Percentiles rank a stretch among this genome's conserved stretches.
Conservation (phyloP, 2,329 filamentous ascomycete species). For the Blastomyces parvus region DNA sequence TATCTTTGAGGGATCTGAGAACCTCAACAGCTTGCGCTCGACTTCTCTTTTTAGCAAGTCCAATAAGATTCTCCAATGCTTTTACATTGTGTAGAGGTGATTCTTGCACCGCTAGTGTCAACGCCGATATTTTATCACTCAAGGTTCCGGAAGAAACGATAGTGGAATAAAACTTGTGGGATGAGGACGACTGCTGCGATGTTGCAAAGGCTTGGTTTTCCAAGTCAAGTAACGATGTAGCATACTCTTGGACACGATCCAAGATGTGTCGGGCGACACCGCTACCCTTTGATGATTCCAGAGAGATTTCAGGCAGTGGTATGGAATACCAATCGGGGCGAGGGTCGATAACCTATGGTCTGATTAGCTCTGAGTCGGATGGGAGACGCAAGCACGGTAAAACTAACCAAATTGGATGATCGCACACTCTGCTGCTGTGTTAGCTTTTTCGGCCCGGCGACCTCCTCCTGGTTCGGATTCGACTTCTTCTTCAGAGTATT, state of each 20-base stretch:
- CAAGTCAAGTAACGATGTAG: constrained; percentile 61
- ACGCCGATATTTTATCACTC: constrained; percentile 89
- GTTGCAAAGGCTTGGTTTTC: constrained; percentile 68
- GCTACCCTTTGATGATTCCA: constrained; percentile 37
- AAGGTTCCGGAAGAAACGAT: constrained; percentile 96
- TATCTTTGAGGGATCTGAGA: constrained; percentile 85
- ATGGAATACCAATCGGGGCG: constrained; percentile 60
- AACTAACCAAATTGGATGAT: constrained; percentile 25
- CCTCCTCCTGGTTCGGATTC: constrained; percentile 26
- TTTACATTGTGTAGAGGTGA: constrained; percentile 89
- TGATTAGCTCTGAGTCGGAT: constrained; percentile 18
- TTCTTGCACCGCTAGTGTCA: constrained; percentile 90
- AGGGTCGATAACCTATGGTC: constrained; percentile 47
- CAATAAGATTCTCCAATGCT: constrained; percentile 74
- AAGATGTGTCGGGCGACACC: constrained; percentile 44
- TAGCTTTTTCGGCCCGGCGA: constrained; percentile 7
- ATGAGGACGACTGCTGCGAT: constrained; percentile 61
- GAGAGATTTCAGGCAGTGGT: constrained; percentile 45
- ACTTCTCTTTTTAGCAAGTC: constrained; percentile 82
- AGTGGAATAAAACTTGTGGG: constrained; percentile 89
- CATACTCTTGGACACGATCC: constrained; percentile 55
- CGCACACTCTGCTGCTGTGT: neutral
- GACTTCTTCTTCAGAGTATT: constrained; percentile 17
- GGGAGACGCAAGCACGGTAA: neutral
- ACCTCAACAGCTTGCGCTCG: constrained; percentile 86